A percentile compares a stretch with the other conserved stretches of the same genome.
Evolutionary conservation across 164 flowering plant genomes (phyloP).

Genomic region (Vitis cinerea): DNA sequence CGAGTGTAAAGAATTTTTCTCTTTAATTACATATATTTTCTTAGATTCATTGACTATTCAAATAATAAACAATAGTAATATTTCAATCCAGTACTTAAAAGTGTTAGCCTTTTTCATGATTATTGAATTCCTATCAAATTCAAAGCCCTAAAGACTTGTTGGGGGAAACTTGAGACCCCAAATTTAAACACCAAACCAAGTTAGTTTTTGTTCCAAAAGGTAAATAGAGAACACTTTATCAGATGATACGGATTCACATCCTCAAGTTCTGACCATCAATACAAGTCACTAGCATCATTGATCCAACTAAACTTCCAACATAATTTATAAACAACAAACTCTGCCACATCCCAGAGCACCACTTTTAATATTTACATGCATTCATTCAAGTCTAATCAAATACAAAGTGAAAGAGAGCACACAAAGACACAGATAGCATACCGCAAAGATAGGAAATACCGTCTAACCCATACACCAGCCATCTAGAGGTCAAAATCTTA

Average conservation of each 20-base stretch:
- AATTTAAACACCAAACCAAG: too few species aligned
- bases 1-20: too few species aligned
- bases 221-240: too few species aligned
- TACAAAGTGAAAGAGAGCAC: not conserved
- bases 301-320: not conserved
- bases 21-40: too few species aligned
- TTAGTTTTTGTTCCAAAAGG: too few species aligned
- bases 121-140: too few species aligned
- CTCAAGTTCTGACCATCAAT: not conserved
- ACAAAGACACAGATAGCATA: conserved; percentile 2
- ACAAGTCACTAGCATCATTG: not conserved
- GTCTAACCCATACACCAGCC: not conserved
- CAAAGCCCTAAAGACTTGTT: too few species aligned
- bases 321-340: not conserved
- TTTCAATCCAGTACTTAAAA: too few species aligned
- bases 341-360: not conserved
- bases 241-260: not conserved
- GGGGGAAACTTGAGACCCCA: too few species aligned
- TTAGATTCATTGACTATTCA: too few species aligned
- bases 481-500: not conserved
- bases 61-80: too few species aligned
- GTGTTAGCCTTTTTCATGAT: too few species aligned
- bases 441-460: conserved; percentile 6
- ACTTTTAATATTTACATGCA: not conserved
- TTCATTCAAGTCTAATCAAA: not conserved